A percentile compares a stretch with the other conserved stretches of the same genome.
phyloP scores from a whole-genome alignment of 768 basidiomycete species.

The Suillus luteus region DNA sequence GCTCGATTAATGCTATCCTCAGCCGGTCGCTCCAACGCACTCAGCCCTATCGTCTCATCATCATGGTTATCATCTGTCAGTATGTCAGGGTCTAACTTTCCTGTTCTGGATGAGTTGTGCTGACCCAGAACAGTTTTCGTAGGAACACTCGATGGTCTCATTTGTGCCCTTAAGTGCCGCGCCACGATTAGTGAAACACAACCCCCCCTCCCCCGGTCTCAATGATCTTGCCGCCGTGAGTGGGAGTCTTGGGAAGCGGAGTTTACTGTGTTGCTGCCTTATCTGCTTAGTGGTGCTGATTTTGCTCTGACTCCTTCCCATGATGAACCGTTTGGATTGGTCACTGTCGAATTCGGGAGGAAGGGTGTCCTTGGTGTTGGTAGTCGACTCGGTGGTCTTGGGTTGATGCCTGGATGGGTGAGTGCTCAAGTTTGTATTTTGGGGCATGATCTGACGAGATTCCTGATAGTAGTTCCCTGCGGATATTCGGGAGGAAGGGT shows the following conservation, averaged over 20 bases:
- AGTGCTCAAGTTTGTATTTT: slow-evolving; percentile 30
- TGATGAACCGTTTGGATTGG: slow-evolving; percentile 94
- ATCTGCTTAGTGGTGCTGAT: slow-evolving; percentile 92
- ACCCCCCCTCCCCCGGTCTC: slow-evolving; percentile 43
- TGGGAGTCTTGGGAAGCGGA: slow-evolving; percentile 40
- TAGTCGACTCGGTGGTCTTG: slow-evolving; percentile 89
- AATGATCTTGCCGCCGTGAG: slow-evolving; percentile 49
- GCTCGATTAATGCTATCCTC: slow-evolving; percentile 84
- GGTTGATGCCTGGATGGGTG: slow-evolving; percentile 98
- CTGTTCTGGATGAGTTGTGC: slow-evolving; percentile 77
- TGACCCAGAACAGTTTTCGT: slow-evolving; percentile 88
- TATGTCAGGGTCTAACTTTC: slow-evolving; percentile 55
- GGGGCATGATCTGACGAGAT: too few species aligned
- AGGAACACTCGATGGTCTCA: slow-evolving; percentile 79
- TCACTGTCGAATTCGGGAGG: slow-evolving; percentile 94
- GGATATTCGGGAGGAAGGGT: slow-evolving; percentile 95
- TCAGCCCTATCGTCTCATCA: slow-evolving; percentile 88
- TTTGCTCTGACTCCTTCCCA: slow-evolving; percentile 95
- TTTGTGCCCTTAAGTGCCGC: slow-evolving; percentile 70
- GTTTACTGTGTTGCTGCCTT: slow-evolving; percentile 92
- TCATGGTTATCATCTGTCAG: slow-evolving; percentile 78
- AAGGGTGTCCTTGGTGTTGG: slow-evolving; percentile 97
- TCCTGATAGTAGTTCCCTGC: too few species aligned
- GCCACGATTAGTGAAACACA: slow-evolving; percentile 58
- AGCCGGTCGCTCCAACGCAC: slow-evolving; percentile 76